phyloP scores from a whole-genome alignment of 1,284 basidiomycete species.

The Agaricales sp. region DNA sequence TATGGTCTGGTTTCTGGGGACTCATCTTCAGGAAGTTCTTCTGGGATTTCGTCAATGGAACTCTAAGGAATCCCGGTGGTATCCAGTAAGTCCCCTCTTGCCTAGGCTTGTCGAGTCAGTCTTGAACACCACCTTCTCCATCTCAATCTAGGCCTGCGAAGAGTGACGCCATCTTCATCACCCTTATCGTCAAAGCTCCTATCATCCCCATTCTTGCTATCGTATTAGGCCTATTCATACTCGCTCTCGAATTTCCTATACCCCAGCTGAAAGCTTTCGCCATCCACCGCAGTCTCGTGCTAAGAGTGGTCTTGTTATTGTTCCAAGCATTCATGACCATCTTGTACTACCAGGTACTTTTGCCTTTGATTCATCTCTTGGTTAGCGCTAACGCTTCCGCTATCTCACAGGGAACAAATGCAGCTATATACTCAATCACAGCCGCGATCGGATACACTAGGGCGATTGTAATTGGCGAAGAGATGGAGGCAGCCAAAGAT shows the following conservation, averaged over 20 bases:
- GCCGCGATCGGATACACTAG: slow-evolving; percentile 56
- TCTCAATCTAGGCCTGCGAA: slow-evolving; percentile 44
- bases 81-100: slow-evolving; percentile 51
- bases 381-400: slow-evolving; percentile 3
- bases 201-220: slow-evolving; percentile 61
- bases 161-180: slow-evolving; percentile 52
- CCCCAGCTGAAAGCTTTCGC: slow-evolving; percentile 44
- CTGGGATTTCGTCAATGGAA: slow-evolving; percentile 75
- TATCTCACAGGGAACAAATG: slow-evolving; percentile 58
- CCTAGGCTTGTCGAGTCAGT: not conserved
- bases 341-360: slow-evolving; percentile 68
- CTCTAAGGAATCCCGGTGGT: slow-evolving; percentile 64
- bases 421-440: slow-evolving; percentile 59
- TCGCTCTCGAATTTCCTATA: slow-evolving; percentile 61
- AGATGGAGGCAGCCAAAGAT: slow-evolving; percentile 51
- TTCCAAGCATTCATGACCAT: slow-evolving; percentile 57
- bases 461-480: slow-evolving; percentile 54
- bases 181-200: slow-evolving; percentile 65
- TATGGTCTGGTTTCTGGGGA: slow-evolving; percentile 74
- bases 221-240: slow-evolving; percentile 41
- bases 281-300: slow-evolving; percentile 53
- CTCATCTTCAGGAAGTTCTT: slow-evolving; percentile 84
- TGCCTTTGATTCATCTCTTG: slow-evolving; percentile 1
- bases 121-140: not conserved
- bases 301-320: slow-evolving; percentile 54